Conservation (phyloP, 331 rosid genomes). For the Spiraea crenata region DNA sequence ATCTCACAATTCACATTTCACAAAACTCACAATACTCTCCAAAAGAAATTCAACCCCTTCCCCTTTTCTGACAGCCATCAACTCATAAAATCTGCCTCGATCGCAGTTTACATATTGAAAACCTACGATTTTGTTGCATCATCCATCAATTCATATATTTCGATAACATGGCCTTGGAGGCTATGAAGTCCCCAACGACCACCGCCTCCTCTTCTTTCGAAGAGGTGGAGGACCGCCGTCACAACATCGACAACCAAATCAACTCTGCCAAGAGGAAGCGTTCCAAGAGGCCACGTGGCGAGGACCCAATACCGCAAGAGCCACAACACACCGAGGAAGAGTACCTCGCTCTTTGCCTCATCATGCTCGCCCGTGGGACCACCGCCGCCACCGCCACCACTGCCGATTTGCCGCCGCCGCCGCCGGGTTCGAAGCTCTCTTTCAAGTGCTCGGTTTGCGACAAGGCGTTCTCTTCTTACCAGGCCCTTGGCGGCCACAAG, state of each 20-base stretch:
- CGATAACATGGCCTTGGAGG: slow-evolving; percentile 60
- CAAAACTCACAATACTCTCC: background rate
- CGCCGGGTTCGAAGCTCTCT: slow-evolving; percentile 40
- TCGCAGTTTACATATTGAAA: too few species aligned
- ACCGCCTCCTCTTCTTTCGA: slow-evolving; percentile 25
- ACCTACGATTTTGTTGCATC: too few species aligned
- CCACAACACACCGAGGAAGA: slow-evolving; percentile 54
- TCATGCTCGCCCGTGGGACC: slow-evolving; percentile 70
- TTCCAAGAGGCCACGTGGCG: slow-evolving; percentile 54
- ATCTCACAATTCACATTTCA: background rate
- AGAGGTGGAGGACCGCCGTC: slow-evolving; percentile 15
- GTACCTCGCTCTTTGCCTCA: slow-evolving; percentile 84
- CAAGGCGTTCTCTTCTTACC: slow-evolving; percentile 76
- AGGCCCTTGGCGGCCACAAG: slow-evolving; percentile 95
- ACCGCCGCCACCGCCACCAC: background rate
- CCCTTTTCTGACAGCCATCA: too few species aligned
- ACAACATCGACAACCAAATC: background rate
- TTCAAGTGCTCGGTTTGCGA: slow-evolving; percentile 66
- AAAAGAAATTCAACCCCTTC: too few species aligned
- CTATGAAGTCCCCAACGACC: slow-evolving; percentile 62
- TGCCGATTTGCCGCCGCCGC: background rate
- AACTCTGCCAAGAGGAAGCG: slow-evolving; percentile 52
- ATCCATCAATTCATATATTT: too few species aligned
- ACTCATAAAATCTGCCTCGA: too few species aligned
- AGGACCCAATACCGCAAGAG: slow-evolving; percentile 19